These are phyloP conservation scores for Aspergillus brasiliensis DNA, from an alignment of 2,329 filamentous ascomycete genomes.

Conservation along the genomic window DNA sequence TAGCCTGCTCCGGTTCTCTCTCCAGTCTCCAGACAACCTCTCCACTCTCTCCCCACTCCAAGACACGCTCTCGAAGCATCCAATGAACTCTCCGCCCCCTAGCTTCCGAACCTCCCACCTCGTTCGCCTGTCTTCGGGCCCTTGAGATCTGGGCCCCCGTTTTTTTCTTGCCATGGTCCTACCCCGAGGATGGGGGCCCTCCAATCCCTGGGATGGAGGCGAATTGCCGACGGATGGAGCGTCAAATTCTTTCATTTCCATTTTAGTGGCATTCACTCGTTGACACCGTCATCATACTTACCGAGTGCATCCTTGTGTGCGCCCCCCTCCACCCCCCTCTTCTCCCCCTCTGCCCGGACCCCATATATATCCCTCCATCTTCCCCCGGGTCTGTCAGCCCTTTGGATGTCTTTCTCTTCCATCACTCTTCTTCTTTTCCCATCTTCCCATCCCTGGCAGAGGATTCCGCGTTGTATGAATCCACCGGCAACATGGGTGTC, in stretches of 20 bases:
- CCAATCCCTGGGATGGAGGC: slow-evolving; percentile 20
- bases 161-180: slow-evolving; percentile 27
- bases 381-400: slow-evolving; percentile 13
- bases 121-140: slow-evolving; percentile 16
- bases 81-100: slow-evolving; percentile 26
- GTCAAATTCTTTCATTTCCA: slow-evolving; percentile 13
- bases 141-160: slow-evolving; percentile 36
- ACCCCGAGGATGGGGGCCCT: slow-evolving; percentile 18
- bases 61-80: slow-evolving; percentile 23
- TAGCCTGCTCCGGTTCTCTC: neutral
- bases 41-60: slow-evolving; percentile 26
- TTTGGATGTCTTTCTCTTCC: slow-evolving; percentile 13
- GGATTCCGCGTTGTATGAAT: slow-evolving; percentile 9
- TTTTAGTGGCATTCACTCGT: slow-evolving; percentile 1
- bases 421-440: slow-evolving; percentile 6
- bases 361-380: slow-evolving; percentile 28
- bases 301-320: slow-evolving; percentile 3
- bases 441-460: neutral
- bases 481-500: slow-evolving; percentile 31
- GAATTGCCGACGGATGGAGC: slow-evolving; percentile 16
- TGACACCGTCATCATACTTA: slow-evolving; percentile 24
- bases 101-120: slow-evolving; percentile 27
- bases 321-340: slow-evolving; percentile 7
- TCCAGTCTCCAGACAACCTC: neutral
- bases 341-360: neutral